Evolutionary conservation across 768 basidiomycete species (phyloP).

Genomic region (Lactarius hatsudake): DNA sequence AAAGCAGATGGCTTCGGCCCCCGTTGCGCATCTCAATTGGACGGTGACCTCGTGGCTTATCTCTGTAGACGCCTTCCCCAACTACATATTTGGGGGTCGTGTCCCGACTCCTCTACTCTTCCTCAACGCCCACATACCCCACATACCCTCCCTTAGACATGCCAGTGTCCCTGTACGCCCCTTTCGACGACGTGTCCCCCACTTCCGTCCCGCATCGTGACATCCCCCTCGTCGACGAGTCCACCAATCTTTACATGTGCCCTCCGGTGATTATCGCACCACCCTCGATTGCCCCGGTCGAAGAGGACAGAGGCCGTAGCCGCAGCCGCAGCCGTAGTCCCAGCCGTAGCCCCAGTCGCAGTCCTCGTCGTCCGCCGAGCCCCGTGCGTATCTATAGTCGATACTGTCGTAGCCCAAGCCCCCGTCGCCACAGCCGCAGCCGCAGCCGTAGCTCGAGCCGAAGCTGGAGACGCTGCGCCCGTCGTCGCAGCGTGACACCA

Average conservation of each 20-base stretch:
- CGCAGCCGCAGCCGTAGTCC: neutral
- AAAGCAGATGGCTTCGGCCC: neutral
- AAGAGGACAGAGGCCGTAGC: neutral
- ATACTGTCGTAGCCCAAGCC: neutral
- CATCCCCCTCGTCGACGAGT: neutral
- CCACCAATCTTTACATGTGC: too few relatives aligned
- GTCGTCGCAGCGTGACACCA: neutral
- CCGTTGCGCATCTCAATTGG: neutral
- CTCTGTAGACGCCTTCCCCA: neutral
- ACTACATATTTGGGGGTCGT: neutral
- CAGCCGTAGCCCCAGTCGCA: neutral
- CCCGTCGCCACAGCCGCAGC: neutral
- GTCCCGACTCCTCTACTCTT: neutral
- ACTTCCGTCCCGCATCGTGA: neutral
- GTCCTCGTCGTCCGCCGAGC: too few relatives aligned
- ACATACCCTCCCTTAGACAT: neutral
- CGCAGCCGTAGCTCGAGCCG: neutral
- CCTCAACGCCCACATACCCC: neutral
- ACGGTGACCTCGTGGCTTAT: neutral
- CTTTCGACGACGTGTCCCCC: neutral
- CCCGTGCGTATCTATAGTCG: too few relatives aligned
- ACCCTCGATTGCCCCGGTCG: neutral
- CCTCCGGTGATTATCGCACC: neutral
- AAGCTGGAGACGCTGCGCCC: neutral
- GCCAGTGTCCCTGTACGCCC: neutral